Base-by-base conservation (phyloP, 139 green algal genomes). In the Spirogloea muscicola region DNA sequence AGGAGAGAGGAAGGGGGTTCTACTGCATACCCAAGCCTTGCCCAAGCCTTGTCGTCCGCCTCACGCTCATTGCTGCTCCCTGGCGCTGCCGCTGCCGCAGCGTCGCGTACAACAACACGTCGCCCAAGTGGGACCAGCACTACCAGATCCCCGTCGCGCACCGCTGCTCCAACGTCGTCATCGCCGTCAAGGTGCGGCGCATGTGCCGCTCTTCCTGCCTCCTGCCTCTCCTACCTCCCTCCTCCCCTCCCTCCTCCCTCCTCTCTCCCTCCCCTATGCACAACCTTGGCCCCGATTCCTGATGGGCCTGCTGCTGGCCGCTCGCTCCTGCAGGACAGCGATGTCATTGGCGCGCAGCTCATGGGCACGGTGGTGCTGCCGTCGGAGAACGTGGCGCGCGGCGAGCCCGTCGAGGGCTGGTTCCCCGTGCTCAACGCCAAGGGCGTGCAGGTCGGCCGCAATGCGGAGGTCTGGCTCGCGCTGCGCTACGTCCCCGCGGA, bases 401-500 rank as follows among this genome's bases (percentile, higher is more conserved):
- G 46, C 40, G 18, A 21, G 13, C 51, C 49, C 27, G 51, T 70
- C 13, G 27, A 71, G 27, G 71, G 66, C 36, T 76, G 61, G 71
- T 71, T 76, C 63, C 43, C 65, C 60, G 21, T 74, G 2, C 5
- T 66, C 27, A 39, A 79, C n/a, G n/a, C n/a, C n/a, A n/a, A n/a
- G 27, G 86, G 86, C 6, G 68, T 87, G 36, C 76, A 85, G 33
- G 58, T 89, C 4, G 81, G 68, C 49, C 49, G 66, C 39, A 87
- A 86, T 68, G 83, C 86, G 27, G 37, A 65, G 18, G 58, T 87
- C 52, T 73, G 43, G n/a, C 38, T 77, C 16, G 18, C 18, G 21
- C 38, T 77, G 9, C 69, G 38, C 31, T 55, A 49, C 61, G 34
- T 58, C 33, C 18, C 16, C 4, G 58, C 38, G 0, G 18, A n/a